These are phyloP conservation scores for Microdochium trichocladiopsis DNA, from an alignment of 2,329 filamentous ascomycete genomes.

Conservation along the genomic window DNA sequence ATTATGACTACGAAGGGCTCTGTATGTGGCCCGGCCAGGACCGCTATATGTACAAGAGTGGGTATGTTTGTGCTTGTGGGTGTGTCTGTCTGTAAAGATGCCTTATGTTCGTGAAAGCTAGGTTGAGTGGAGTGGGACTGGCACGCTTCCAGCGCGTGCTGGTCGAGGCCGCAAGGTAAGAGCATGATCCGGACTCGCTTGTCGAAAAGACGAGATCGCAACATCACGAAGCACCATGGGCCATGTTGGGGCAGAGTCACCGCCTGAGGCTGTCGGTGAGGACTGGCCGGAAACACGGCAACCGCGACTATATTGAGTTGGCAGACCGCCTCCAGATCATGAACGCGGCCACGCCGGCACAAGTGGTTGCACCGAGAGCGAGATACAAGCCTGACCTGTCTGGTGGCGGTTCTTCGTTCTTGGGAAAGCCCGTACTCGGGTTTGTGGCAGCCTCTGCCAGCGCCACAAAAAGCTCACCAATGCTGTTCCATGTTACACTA, in stretches of 20 bases:
- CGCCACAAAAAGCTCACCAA: constrained; percentile 86
- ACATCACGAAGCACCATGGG: neutral
- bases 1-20: neutral
- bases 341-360: constrained; percentile 54
- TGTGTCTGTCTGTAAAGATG: neutral
- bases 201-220: neutral
- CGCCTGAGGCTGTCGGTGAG: no score
- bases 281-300: neutral
- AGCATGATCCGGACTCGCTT: no score
- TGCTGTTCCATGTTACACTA: constrained; percentile 88
- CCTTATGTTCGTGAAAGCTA: neutral
- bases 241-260: neutral
- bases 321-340: constrained; percentile 59
- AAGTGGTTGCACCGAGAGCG: constrained; percentile 67
- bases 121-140: neutral
- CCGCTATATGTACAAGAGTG: neutral
- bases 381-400: constrained; percentile 84
- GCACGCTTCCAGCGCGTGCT: neutral
- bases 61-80: neutral
- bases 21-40: neutral
- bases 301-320: constrained; percentile 25
- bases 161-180: neutral
- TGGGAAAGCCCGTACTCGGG: constrained; percentile 82
- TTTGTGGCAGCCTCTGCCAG: constrained; percentile 89
- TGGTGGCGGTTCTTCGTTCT: constrained; percentile 76